Evolutionary conservation across 2,329 filamentous ascomycete species (phyloP).

Genomic region (Dendrostoma leiphaemia): DNA sequence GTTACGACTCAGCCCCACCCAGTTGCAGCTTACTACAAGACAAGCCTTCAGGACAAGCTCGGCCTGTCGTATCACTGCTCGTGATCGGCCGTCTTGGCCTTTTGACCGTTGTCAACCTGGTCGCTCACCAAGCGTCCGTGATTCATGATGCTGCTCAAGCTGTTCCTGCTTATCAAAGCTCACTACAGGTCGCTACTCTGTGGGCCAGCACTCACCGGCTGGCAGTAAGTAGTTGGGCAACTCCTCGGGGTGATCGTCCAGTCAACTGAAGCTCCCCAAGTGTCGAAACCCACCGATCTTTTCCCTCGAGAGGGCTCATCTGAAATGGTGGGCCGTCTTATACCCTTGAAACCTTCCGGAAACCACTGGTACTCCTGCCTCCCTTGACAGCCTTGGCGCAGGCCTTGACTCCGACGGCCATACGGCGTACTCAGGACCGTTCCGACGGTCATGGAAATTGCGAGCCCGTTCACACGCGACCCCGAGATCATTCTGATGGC

Average conservation of each 20-base stretch:
- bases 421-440: too few relatives aligned
- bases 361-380: background rate
- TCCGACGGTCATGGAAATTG: too few relatives aligned
- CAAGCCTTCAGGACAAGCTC: background rate
- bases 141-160: too few relatives aligned
- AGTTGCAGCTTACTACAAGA: too few relatives aligned
- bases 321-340: background rate
- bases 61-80: background rate
- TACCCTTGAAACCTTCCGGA: constrained; percentile 10
- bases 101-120: background rate
- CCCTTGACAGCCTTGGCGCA: constrained; percentile 1
- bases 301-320: background rate
- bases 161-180: background rate
- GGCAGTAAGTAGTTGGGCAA: too few relatives aligned
- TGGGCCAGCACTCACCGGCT: background rate
- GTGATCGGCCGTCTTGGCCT: background rate
- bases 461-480: too few relatives aligned
- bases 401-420: background rate
- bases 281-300: background rate
- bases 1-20: background rate
- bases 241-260: too few relatives aligned
- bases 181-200: background rate
- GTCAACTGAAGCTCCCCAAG: background rate
- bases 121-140: background rate
- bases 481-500: too few relatives aligned